Percentiles rank a stretch among this genome's conserved stretches.
These are phyloP conservation scores for Kodamaea leandrae DNA, from an alignment of 805 yeast species.

Conservation along the genomic window DNA sequence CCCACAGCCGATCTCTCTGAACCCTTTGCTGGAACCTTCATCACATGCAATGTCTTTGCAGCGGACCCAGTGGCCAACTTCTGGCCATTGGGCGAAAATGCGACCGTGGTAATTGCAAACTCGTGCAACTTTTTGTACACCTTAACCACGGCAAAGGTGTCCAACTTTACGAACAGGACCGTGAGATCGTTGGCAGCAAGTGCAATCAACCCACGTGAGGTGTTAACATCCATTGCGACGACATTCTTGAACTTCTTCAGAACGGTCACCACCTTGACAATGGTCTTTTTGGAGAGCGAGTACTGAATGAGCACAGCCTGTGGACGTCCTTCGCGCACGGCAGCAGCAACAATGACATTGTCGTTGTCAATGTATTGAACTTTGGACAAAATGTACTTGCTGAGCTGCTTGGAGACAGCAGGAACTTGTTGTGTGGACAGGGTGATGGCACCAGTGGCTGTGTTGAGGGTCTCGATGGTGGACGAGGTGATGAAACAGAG, in stretches of 20 bases:
- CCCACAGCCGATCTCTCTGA: slow-evolving; percentile 39
- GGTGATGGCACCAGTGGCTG: slow-evolving; percentile 43
- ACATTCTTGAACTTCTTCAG: slow-evolving; percentile 54
- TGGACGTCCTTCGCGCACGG: slow-evolving; percentile 24
- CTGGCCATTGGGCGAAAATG: slow-evolving; percentile 66
- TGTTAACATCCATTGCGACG: slow-evolving; percentile 48
- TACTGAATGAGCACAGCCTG: slow-evolving; percentile 45
- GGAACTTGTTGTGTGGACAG: slow-evolving; percentile 23
- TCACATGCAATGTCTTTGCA: slow-evolving; percentile 66
- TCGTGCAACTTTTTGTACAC: slow-evolving; percentile 62
- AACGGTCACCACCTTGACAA: slow-evolving; percentile 42
- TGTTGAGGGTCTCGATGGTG: slow-evolving; percentile 50
- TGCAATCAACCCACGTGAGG: slow-evolving; percentile 44
- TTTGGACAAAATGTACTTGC: slow-evolving; percentile 37
- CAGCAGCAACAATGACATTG: slow-evolving; percentile 34
- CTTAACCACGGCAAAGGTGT: slow-evolving; percentile 50
- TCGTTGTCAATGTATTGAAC: slow-evolving; percentile 39
- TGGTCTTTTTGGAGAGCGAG: slow-evolving; percentile 39
- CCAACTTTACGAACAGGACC: slow-evolving; percentile 51
- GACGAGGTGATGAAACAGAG: slow-evolving; percentile 60
- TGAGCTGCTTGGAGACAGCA: slow-evolving; percentile 21
- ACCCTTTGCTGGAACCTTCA: slow-evolving; percentile 54
- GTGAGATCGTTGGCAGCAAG: slow-evolving; percentile 68
- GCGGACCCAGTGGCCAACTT: slow-evolving; percentile 73
- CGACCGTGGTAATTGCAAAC: slow-evolving; percentile 73